These are phyloP conservation scores for Pythium pectinolyticum DNA, from an alignment of 352 stramenopile genomes.

Conservation along the genomic window DNA sequence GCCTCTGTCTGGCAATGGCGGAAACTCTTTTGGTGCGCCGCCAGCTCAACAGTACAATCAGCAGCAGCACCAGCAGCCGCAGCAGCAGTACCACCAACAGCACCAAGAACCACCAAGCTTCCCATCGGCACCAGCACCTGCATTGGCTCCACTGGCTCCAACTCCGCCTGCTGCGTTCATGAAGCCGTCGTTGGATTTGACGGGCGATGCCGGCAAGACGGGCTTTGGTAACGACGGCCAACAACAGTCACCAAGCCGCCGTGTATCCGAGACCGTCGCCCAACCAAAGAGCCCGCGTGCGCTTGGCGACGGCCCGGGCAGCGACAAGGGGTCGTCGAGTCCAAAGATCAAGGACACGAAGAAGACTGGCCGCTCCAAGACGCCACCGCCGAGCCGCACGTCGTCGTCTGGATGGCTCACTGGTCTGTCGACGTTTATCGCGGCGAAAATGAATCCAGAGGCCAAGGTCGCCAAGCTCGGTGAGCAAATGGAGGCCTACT, in stretches of 20 bases:
- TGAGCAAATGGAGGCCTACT: constrained; percentile 81
- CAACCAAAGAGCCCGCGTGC: constrained; percentile 31
- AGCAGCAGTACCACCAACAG: background rate
- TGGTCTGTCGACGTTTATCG: constrained; percentile 64
- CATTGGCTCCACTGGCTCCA: too few species aligned
- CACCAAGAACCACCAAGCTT: constrained; percentile 3
- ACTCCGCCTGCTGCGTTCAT: constrained; percentile 30
- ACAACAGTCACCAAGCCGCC: constrained; percentile 1
- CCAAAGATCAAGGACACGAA: constrained; percentile 66
- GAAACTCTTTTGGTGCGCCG: background rate
- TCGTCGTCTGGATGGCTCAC: constrained; percentile 63
- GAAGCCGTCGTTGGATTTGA: constrained; percentile 48
- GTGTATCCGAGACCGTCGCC: constrained; percentile 8
- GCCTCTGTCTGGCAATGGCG: constrained; percentile 18
- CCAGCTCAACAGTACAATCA: background rate
- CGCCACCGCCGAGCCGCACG: constrained; percentile 68
- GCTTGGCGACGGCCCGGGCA: constrained; percentile 41
- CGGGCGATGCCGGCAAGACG: constrained; percentile 37
- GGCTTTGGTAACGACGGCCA: constrained; percentile 25
- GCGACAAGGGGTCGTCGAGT: constrained; percentile 71
- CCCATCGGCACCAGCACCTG: constrained; percentile 7
- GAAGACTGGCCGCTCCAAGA: constrained; percentile 73
- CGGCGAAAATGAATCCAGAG: constrained; percentile 81
- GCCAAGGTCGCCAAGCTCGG: constrained; percentile 80
- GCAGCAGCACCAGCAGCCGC: background rate